Base-by-base conservation (phyloP, 148 eudicot species). In the Camellia lanceoleosa region DNA sequence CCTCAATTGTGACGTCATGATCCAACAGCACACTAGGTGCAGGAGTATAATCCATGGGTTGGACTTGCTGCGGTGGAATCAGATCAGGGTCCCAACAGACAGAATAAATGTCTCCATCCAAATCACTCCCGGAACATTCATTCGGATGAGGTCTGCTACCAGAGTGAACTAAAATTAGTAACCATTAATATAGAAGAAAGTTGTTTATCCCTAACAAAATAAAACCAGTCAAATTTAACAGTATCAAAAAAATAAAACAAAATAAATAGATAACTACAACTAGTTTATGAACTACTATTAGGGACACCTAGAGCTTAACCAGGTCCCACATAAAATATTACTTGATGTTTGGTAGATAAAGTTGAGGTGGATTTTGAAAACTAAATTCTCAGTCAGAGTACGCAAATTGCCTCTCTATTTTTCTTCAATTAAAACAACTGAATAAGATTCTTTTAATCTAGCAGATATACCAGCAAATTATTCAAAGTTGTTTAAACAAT, bases 41-140 rank as follows among this genome's bases (percentile, higher is more conserved):
- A 20, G 97, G 84, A 1, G 86, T 70, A 79, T 94, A 94, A 74
- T 91, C 92, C 98, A 91, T 94, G 10, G 98, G 97, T 44, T 83
- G 70, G 1, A 74, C 64, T 72, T 87, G 91, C 75, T 52, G 79
- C 64, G 83, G 87, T 42, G 98, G 98, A 75, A 94, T 88, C 78
- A 94, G 82, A 59, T 92, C 97, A 49, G 73, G 68, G 68, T 94
- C 98, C 98, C 98, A 94, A 78, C 92, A 94, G 13, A 92, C 95
- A 79, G 91, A 94, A 83, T 94, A 94, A 59, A 94, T 80, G 85
- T 94, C 98, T 60, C 98, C 98, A 82, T 94, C 98, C 82, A 94
- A 87, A 83, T 94, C 98, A 85, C 98, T 94, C 79, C 98, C 97
- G 5, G 98, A 94, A 80, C 98, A 94, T 90, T 94, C 98, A 86